A percentile compares a stretch with the other conserved stretches of the same genome.
Evolutionary conservation across 768 basidiomycete genomes (phyloP).

Genomic region (Lactarius sanguifluus): DNA sequence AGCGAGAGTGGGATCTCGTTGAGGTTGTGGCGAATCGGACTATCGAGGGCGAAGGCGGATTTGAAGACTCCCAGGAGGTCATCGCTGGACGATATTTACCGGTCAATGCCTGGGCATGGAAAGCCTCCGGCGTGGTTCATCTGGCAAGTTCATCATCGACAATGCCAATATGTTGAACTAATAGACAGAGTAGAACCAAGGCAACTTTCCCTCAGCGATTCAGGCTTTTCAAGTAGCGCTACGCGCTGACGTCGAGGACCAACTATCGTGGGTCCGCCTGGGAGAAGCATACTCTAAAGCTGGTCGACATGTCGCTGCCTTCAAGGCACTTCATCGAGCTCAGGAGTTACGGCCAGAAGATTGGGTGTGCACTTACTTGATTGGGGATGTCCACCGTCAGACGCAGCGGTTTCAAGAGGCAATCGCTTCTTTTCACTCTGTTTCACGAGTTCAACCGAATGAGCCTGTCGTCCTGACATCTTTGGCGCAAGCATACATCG

Average conservation of each 20-base stretch:
- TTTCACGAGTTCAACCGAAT: conserved; percentile 54
- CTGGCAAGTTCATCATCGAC: conserved; percentile 52
- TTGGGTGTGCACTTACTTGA: conserved; percentile 83
- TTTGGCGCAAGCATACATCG: conserved; percentile 69
- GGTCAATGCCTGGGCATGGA: conserved; percentile 97
- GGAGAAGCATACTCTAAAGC: conserved; percentile 90
- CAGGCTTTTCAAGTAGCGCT: conserved; percentile 85
- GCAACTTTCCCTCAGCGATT: conserved; percentile 72
- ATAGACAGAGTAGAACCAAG: conserved; percentile 51
- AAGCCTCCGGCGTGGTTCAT: conserved; percentile 89
- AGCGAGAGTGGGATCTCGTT: conserved; percentile 93
- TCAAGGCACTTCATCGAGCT: conserved; percentile 82
- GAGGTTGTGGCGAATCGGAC: conserved; percentile 91
- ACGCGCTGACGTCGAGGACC: conserved; percentile 73
- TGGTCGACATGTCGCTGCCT: conserved; percentile 83
- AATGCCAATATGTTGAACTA: conserved; percentile 12
- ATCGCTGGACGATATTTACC: conserved; percentile 57
- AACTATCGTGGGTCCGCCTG: conserved; percentile 82
- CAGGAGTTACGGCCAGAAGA: conserved; percentile 69
- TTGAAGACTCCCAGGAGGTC: conserved; percentile 44
- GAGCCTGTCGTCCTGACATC: conserved; percentile 74
- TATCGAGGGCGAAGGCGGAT: conserved; percentile 90
- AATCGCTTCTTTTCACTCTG: conserved; percentile 57
- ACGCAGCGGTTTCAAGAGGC: conserved; percentile 77
- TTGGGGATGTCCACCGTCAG: conserved; percentile 80